Percentiles rank a stretch among this genome's conserved stretches.
phyloP scores from a whole-genome alignment of 306 rosid genomes.

The Inga laurina region DNA sequence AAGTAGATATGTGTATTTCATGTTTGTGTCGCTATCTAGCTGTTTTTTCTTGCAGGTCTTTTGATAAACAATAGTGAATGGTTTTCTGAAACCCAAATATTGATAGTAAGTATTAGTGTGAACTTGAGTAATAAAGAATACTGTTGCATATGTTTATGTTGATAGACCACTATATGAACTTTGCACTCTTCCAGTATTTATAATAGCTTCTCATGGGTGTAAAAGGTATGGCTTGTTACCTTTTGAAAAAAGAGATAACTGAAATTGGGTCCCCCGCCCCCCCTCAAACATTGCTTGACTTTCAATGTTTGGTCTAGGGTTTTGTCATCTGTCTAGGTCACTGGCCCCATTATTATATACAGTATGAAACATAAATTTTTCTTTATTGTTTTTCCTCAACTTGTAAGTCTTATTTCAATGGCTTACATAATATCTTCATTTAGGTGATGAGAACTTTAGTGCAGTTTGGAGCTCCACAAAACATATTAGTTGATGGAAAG shows the following conservation, averaged over 20 bases:
- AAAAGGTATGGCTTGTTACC: background rate
- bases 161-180: background rate
- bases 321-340: background rate
- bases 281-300: background rate
- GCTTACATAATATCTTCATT: conserved; percentile 33
- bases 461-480: conserved; percentile 88
- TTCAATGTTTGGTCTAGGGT: background rate
- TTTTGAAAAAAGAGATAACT: background rate
- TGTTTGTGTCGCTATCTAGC: background rate
- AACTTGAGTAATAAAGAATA: background rate
- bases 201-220: background rate
- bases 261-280: background rate
- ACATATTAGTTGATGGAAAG: conserved; percentile 81
- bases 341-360: background rate
- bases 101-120: background rate
- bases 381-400: background rate
- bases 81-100: conserved; percentile 4
- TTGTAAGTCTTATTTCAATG: conserved; percentile 22
- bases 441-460: conserved; percentile 94
- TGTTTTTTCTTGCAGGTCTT: background rate
- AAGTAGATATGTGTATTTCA: conserved; percentile 3
- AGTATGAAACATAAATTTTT: background rate
- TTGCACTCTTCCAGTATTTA: background rate
- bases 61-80: conserved; percentile 2
- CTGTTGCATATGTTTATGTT: background rate